Evolutionary conservation across 2,329 filamentous ascomycete genomes (phyloP).

Genomic region (Lasiodiplodia sp.): DNA sequence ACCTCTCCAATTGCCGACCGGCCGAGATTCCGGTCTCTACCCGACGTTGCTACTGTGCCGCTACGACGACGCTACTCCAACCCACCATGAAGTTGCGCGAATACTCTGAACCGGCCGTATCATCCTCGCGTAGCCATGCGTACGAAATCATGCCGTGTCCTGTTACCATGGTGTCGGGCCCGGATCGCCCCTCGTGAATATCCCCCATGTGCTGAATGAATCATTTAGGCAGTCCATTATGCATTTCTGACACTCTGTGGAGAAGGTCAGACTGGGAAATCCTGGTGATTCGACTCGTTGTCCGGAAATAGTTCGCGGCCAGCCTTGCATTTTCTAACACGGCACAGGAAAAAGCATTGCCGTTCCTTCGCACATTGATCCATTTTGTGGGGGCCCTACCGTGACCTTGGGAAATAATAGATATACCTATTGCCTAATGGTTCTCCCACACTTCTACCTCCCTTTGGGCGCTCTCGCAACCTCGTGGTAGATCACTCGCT

Average conservation of each 20-base stretch:
- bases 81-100: neutral
- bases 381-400: neutral
- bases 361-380: neutral
- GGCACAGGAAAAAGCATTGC: neutral
- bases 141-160: neutral
- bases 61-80: neutral
- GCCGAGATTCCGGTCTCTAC: constrained; percentile 3
- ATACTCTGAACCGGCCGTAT: neutral
- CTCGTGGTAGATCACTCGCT: neutral
- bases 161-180: neutral
- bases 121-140: neutral
- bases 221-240: neutral
- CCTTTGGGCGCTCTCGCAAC: neutral
- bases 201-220: neutral
- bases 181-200: neutral
- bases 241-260: neutral
- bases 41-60: neutral
- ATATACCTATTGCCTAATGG: neutral
- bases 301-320: neutral
- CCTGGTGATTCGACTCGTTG: constrained; percentile 5
- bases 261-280: neutral
- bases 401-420: neutral
- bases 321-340: constrained; percentile 1
- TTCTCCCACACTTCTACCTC: neutral
- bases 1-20: neutral